These are phyloP conservation scores for Elongisporangium anandrum DNA, from an alignment of 352 stramenopile genomes.

Conservation along the genomic window DNA sequence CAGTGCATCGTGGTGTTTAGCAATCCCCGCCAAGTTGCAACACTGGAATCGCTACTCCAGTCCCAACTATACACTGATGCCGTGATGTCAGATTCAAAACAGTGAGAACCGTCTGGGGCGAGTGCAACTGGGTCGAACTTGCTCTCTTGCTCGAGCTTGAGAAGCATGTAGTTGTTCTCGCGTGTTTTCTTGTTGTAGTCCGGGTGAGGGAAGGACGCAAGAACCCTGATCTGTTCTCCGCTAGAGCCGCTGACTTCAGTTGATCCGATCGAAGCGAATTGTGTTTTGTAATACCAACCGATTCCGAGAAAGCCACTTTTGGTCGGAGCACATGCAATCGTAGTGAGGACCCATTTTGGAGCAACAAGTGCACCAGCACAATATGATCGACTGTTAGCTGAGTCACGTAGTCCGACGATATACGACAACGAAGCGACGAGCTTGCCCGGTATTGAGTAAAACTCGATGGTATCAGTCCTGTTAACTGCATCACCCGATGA, in stretches of 20 bases:
- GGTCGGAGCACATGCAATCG: neutral
- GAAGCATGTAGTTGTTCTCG: conserved; percentile 19
- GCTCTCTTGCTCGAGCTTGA: conserved; percentile 12
- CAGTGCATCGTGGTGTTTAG: neutral
- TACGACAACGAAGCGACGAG: neutral
- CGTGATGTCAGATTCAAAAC: neutral
- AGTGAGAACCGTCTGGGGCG: neutral
- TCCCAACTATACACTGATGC: neutral
- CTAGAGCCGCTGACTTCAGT: conserved; percentile 11
- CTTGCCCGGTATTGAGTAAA: neutral
- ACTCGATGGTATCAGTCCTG: neutral
- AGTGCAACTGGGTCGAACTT: neutral
- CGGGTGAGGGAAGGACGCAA: conserved; percentile 17
- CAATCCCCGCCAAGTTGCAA: neutral
- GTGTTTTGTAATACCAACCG: neutral
- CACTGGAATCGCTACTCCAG: neutral
- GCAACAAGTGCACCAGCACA: neutral
- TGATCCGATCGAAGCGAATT: conserved; percentile 16
- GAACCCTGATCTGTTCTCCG: conserved; percentile 14
- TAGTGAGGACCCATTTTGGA: neutral
- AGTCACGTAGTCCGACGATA: neutral
- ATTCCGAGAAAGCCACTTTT: neutral
- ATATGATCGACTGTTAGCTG: neutral
- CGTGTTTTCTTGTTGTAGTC: conserved; percentile 24
- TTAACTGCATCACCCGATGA: neutral